These are phyloP conservation scores for Croton laevigatus DNA, from an alignment of 441 rosid species.

Conservation along the genomic window DNA sequence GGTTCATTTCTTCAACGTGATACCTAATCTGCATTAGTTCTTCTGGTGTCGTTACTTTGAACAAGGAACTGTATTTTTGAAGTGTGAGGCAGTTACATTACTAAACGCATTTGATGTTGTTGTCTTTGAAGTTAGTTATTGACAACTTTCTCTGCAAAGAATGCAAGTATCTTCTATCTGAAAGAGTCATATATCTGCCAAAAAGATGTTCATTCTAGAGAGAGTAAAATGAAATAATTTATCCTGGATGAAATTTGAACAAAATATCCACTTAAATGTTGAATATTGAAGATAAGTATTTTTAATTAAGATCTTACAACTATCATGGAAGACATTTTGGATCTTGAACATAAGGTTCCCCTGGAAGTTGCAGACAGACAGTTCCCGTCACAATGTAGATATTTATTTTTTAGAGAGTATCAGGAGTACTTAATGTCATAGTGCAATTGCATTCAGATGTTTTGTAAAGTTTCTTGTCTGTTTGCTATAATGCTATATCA, in stretches of 20 bases:
- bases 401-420: background rate
- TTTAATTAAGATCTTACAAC: background rate
- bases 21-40: background rate
- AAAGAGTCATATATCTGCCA: background rate
- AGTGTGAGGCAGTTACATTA: background rate
- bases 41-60: background rate
- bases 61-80: background rate
- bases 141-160: background rate
- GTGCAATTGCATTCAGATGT: background rate
- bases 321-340: background rate
- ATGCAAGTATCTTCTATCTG: background rate
- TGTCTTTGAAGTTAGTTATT: background rate
- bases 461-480: background rate
- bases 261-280: background rate
- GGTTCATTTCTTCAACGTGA: background rate
- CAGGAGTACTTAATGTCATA: background rate
- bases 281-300: background rate
- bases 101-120: background rate
- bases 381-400: background rate
- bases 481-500: background rate
- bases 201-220: background rate
- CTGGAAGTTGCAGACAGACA: background rate
- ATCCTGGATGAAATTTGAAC: background rate
- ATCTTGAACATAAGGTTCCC: background rate
- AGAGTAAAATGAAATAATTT: background rate